A percentile compares a stretch with the other conserved stretches of the same genome.
Conservation (phyloP, 1,139 yeast genomes). For the Yamadazyma oceani region DNA sequence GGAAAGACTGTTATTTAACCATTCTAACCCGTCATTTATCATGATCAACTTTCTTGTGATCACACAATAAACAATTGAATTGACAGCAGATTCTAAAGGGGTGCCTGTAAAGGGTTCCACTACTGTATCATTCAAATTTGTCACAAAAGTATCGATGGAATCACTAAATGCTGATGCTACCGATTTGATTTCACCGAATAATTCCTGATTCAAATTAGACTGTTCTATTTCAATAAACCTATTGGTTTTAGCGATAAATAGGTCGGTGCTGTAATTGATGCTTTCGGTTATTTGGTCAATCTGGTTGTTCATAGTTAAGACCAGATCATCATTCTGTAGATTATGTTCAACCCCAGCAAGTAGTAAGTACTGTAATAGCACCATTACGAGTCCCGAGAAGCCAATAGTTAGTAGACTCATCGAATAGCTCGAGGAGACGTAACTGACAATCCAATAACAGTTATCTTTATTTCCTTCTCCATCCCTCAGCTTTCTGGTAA, state of each 20-base stretch:
- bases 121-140: conserved; percentile 28
- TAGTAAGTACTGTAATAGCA: conserved; percentile 48
- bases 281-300: conserved; percentile 5
- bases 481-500: conserved; percentile 9
- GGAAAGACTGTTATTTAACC: conserved; percentile 70
- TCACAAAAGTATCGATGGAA: conserved; percentile 46
- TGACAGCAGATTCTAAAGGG: conserved; percentile 62
- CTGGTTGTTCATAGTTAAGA: conserved; percentile 15
- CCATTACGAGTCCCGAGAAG: conserved; percentile 46
- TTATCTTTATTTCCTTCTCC: background rate
- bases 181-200: conserved; percentile 65
- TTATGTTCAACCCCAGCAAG: too few species aligned
- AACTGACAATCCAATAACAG: conserved; percentile 48
- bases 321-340: too few species aligned
- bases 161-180: conserved; percentile 48
- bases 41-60: conserved; percentile 68
- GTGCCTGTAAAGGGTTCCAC: conserved; percentile 61
- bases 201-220: conserved; percentile 52
- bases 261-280: conserved; percentile 5
- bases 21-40: conserved; percentile 69
- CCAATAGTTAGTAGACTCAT: conserved; percentile 45
- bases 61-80: conserved; percentile 71
- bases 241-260: conserved; percentile 20
- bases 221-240: conserved; percentile 30
- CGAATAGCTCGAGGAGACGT: conserved; percentile 49